Base-by-base conservation (phyloP, 805 yeast genomes). In the Cyberlindnera misumaiensis region DNA sequence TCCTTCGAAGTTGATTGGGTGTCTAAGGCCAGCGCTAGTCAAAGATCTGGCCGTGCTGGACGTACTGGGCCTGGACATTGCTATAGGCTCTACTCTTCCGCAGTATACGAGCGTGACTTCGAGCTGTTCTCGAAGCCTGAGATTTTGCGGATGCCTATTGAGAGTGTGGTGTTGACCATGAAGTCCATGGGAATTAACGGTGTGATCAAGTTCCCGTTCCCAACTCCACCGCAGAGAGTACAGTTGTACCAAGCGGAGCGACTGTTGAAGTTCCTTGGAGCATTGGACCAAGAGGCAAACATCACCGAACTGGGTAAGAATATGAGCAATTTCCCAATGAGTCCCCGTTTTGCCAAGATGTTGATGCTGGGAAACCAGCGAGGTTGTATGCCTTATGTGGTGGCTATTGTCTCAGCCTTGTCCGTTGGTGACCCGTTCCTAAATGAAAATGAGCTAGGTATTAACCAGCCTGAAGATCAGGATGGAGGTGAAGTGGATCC, bases 1-100 rank as follows among this genome's bases (percentile, higher is more conserved):
- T 83, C 94, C 43, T 94, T 83, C 61, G 93, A 85, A 53, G 72
- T 93, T 35, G 83, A 77, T 39, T 93, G 97, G 97, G 70, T 89
- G 4, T 83, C 95, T 34, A 88, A 93, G 52, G 99, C 99, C 2
- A 83, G 95, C 42, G 90, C 97, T 0, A 93, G 78, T 48, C 99
- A 93, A 67, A 74, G 99, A 65, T 65, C 94, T 14, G 97, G 97
- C 56, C 80, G 97, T 68, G 97, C 97, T 36, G 97, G 97, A 57
- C 81, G 97, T 72, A 89, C 96, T 1, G 98, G 97, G 0, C 97
- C 98, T 0, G 99, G 99, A 42, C 97, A 93, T 55, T 86, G 96
- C 58, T 93, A 93, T 58, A 68, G 98, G 43, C 60, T 93, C 11
- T 93, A 71, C 53, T 90, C 97, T 0, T 89, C 97, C 12, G 98